A percentile compares a stretch with the other conserved stretches of the same genome.
Conservation (phyloP, 768 basidiomycete species). For the Macrolepiota dolichaula region DNA sequence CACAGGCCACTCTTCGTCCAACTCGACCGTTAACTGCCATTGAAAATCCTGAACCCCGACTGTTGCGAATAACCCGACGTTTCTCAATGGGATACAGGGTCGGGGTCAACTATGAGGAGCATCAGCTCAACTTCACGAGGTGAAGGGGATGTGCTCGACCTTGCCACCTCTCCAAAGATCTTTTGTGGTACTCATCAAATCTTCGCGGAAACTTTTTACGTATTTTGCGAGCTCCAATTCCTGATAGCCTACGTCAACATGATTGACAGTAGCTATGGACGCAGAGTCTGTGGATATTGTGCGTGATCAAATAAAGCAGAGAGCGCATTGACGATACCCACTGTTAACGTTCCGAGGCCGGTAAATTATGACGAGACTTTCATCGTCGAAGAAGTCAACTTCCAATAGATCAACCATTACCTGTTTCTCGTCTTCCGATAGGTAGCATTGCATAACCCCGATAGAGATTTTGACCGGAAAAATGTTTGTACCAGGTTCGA, state of each 20-base stretch:
- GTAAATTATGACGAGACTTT: conserved; percentile 62
- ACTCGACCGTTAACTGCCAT: conserved; percentile 73
- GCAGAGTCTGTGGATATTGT: conserved; percentile 38
- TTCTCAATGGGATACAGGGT: conserved; percentile 51
- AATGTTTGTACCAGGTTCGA: conserved; percentile 21
- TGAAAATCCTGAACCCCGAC: conserved; percentile 48
- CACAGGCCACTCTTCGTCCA: conserved; percentile 73
- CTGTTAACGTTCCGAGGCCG: conserved; percentile 44
- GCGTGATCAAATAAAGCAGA: conserved; percentile 32
- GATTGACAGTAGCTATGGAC: conserved; percentile 61
- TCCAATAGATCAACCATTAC: conserved; percentile 54
- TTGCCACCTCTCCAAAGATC: conserved; percentile 57
- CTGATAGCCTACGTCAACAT: conserved; percentile 60
- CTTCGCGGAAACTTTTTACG: conserved; percentile 60
- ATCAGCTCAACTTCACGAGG: conserved; percentile 21
- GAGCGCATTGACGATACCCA: conserved; percentile 32
- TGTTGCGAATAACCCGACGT: conserved; percentile 51
- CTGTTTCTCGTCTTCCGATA: conserved; percentile 36
- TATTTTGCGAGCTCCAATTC: conserved; percentile 41
- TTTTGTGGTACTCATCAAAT: conserved; percentile 58
- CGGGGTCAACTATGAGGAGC: conserved; percentile 45
- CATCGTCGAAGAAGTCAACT: conserved; percentile 78
- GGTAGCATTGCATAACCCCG: conserved; percentile 53
- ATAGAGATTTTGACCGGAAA: conserved; percentile 41
- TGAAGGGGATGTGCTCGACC: conserved; percentile 43